These are phyloP conservation scores for Evansstolkia leycettana DNA, from an alignment of 495 filamentous ascomycete genomes.

Conservation along the genomic window DNA sequence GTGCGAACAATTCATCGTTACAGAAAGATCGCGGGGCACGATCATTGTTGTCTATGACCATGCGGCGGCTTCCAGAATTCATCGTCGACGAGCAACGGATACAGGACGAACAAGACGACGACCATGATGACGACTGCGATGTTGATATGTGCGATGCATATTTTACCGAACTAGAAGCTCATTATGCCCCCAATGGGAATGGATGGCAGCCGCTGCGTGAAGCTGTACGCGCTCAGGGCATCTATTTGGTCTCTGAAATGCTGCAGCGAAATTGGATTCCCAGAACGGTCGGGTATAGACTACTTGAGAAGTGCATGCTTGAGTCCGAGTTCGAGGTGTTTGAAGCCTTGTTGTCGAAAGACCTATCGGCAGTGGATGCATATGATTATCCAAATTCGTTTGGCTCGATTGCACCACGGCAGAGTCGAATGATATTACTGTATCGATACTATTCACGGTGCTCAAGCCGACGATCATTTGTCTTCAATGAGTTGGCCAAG, in stretches of 20 bases:
- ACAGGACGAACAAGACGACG: constrained; percentile 36
- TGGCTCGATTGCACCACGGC: constrained; percentile 10
- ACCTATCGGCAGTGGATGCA: constrained; percentile 15
- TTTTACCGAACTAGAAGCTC: constrained; percentile 54
- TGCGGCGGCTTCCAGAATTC: constrained; percentile 50
- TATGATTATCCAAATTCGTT: constrained; percentile 23
- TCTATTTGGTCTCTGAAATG: constrained; percentile 44
- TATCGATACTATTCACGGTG: constrained; percentile 9
- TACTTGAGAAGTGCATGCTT: constrained; percentile 22
- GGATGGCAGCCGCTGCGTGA: constrained; percentile 57
- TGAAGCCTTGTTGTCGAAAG: constrained; percentile 20
- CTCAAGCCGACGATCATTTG: constrained; percentile 16
- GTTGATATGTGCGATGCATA: constrained; percentile 39
- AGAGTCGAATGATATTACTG: no score
- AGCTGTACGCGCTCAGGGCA: constrained; percentile 55
- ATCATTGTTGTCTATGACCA: constrained; percentile 53
- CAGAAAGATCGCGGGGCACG: constrained; percentile 20
- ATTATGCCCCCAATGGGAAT: constrained; percentile 34
- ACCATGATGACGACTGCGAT: constrained; percentile 30
- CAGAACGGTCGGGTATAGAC: constrained; percentile 15
- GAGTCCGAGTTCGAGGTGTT: constrained; percentile 25
- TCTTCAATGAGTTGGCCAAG: constrained; percentile 26
- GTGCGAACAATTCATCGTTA: constrained; percentile 1
- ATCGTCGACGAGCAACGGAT: constrained; percentile 46
- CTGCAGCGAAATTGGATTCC: constrained; percentile 34